Base-by-base conservation (phyloP, 2,329 filamentous ascomycete species). In the Alternaria burnsii region DNA sequence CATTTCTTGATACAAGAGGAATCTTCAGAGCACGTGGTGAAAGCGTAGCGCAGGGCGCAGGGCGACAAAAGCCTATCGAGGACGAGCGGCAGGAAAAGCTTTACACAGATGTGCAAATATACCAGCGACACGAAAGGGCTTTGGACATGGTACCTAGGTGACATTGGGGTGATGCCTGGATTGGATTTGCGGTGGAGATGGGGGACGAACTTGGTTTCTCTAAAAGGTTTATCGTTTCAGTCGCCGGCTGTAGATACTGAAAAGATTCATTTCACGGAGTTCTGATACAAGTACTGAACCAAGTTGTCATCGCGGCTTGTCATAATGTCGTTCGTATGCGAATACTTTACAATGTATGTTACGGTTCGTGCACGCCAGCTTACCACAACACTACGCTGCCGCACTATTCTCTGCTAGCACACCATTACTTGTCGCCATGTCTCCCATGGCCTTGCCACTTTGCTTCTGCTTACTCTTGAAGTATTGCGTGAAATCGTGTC, bases 401-500 rank as follows among this genome's bases (percentile, higher is more conserved):
- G 58, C 58, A 28, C 58, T 61, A 20, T 61, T 61, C 54, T 61
- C 54, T 4, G 54, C 58, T 41, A 61, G 7, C 1, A 61, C 34
- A 4, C 58, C 54, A 12, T 61, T 61, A 4, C 42, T 34, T 22
- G 42, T 24, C 16, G 18, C 47, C 16, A 59, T 36, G 16, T 61
- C 47, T 7, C 46, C 54, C 53, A 58, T 61, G 1, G 41, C 58
- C 28, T 53, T 61, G 1, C 47, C 54, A 20, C 50, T 26, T 2
- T 5, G 12, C 5, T 61, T 61, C 36, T 70, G 62, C 50, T 68
- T 74, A 40, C 69, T 74, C 66, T 75, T 77, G 41, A 75, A 77
- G 36, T 77, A 76, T 55, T 77, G 72, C 28, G 74, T 76, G 40
- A 77, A 77, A 26, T 77, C 75, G 59, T 76, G 74, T 51, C 74